Base-by-base conservation (phyloP, 163 green algal genomes). In the Chlamydomonas reinhardtii region DNA sequence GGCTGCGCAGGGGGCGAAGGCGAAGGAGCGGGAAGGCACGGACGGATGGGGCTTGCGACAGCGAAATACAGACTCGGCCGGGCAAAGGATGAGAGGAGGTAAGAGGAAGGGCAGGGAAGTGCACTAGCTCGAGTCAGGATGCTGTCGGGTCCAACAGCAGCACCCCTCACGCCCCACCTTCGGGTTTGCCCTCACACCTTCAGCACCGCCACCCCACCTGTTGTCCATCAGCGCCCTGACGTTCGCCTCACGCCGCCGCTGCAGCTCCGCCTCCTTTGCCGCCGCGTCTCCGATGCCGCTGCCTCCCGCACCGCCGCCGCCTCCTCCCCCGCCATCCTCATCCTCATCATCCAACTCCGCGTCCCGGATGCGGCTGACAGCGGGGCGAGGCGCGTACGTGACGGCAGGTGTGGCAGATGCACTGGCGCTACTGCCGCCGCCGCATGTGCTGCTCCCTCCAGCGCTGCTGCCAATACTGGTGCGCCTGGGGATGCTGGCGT, bases 1-100 rank as follows among this genome's bases (percentile, higher is more conserved):
- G 90, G 56, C 91, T 95, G 91, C 86, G 85, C 37, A 2, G 72
- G 43, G 72, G 72, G 48, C 37, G 27, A 8, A 39, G 72, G 43
- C 29, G 39, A 14, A 14, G 24, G 8, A 5, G 72, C 22, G 22
- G 52, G 37, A 32, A 52, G 73, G 52, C 19, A 64, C 8, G 37
- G 43, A 25, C 37, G 20, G 74, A 34, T 31, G 48, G 14, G n/a
- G n/a, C n/a, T n/a, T n/a, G n/a, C n/a, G n/a, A n/a, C n/a, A n/a
- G n/a, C n/a, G n/a, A n/a, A n/a, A n/a, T n/a, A n/a, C n/a, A n/a
- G n/a, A n/a, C n/a, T n/a, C n/a, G n/a, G n/a, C n/a, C n/a, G n/a
- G n/a, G n/a, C n/a, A n/a, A n/a, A n/a, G n/a, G n/a, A n/a, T n/a
- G n/a, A n/a, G n/a, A n/a, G n/a, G n/a, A n/a, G n/a, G n/a, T n/a